Conservation (phyloP, 1,139 yeast genomes). For the Blastobotrys capitulatus region DNA sequence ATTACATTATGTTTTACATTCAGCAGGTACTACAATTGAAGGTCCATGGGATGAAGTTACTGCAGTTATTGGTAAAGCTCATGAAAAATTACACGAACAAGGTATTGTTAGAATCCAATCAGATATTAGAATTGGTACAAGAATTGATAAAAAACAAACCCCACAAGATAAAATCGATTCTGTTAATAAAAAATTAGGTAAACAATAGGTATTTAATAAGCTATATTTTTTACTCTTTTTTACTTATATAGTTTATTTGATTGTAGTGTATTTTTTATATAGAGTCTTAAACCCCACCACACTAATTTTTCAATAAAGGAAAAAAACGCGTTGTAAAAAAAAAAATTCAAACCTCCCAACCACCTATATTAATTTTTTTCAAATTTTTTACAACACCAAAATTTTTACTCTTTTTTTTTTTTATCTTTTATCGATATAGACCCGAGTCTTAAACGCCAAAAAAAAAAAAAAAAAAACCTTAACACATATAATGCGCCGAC, state of each 20-base stretch:
- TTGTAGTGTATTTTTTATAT: too few relatives aligned
- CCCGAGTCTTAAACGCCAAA: not conserved
- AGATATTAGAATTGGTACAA: constrained; percentile 79
- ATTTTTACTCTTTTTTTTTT: not conserved
- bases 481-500: not conserved
- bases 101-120: constrained; percentile 78
- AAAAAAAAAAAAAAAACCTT: not conserved
- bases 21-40: constrained; percentile 87
- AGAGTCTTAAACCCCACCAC: too few relatives aligned
- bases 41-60: constrained; percentile 92
- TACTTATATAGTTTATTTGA: not conserved
- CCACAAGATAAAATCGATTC: constrained; percentile 31
- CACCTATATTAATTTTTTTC: too few relatives aligned
- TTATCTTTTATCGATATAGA: not conserved
- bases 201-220: not conserved
- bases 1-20: constrained; percentile 65
- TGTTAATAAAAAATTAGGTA: constrained; percentile 20
- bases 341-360: too few relatives aligned
- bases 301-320: too few relatives aligned
- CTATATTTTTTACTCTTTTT: not conserved
- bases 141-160: constrained; percentile 31
- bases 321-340: too few relatives aligned
- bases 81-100: constrained; percentile 57
- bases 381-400: too few relatives aligned
- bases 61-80: constrained; percentile 73